These are phyloP conservation scores for Daldinia loculata DNA, from an alignment of 495 filamentous ascomycete species.

Conservation along the genomic window DNA sequence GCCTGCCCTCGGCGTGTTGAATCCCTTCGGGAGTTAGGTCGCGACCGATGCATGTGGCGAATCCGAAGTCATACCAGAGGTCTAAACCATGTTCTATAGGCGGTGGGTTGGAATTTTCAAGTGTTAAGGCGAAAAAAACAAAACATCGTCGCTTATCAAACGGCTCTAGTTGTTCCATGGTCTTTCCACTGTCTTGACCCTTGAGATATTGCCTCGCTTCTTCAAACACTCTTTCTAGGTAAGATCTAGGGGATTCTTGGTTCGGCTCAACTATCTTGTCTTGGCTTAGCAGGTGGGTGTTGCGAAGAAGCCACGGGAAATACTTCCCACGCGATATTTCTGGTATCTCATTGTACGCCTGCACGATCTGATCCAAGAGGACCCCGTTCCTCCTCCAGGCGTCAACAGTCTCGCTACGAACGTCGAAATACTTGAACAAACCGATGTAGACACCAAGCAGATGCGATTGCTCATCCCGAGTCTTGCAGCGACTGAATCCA, in stretches of 20 bases:
- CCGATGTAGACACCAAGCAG: slow-evolving; percentile 2
- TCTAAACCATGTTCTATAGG: neutral
- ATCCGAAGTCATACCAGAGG: slow-evolving; percentile 4
- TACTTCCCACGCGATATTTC: slow-evolving; percentile 1
- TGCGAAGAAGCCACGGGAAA: slow-evolving; percentile 12
- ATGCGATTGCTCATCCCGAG: slow-evolving; percentile 1
- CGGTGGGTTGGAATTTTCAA: neutral
- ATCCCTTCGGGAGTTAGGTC: neutral
- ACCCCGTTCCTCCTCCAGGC: neutral
- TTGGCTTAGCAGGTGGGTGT: neutral
- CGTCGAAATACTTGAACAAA: neutral
- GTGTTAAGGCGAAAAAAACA: neutral
- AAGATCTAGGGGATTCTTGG: neutral
- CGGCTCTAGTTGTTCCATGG: slow-evolving; percentile 1
- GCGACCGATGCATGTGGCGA: neutral
- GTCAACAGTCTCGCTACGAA: neutral
- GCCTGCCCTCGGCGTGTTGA: neutral
- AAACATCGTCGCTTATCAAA: slow-evolving; percentile 6
- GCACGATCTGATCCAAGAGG: neutral
- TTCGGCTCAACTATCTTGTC: neutral
- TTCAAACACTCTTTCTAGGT: neutral
- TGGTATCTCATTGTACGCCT: slow-evolving; percentile 1
- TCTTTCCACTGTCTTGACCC: neutral
- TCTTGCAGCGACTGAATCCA: slow-evolving; percentile 4
- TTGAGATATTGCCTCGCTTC: neutral